Conservation (phyloP, 495 filamentous ascomycete species). For the Xylaria palmicola region DNA sequence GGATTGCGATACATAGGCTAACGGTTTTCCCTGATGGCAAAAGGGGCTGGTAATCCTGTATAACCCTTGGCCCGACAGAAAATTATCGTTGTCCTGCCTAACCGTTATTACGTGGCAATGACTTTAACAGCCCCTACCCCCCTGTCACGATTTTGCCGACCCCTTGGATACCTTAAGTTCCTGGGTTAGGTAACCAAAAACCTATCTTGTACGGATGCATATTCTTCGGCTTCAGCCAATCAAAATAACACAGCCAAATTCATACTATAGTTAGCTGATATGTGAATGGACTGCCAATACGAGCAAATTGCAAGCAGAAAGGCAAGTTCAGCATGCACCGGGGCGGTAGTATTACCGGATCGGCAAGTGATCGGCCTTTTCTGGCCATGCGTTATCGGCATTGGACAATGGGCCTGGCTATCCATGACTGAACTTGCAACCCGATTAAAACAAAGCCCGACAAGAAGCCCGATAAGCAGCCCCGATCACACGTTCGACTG, state of each 20-base stretch:
- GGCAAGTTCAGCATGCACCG: neutral
- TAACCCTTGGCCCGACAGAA: too few species aligned
- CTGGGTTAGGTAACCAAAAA: neutral
- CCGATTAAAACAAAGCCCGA: neutral
- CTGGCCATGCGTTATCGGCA: neutral
- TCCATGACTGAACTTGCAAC: neutral
- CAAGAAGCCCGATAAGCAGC: neutral
- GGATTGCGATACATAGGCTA: too few species aligned
- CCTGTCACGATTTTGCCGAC: neutral
- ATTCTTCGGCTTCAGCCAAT: too few species aligned
- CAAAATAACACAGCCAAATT: too few species aligned
- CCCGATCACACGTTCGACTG: neutral
- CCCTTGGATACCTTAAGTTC: neutral
- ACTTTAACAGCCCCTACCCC: neutral
- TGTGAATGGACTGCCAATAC: neutral
- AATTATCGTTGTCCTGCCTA: too few species aligned
- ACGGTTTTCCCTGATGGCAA: too few species aligned
- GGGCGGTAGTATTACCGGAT: neutral
- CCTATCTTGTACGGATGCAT: too few species aligned
- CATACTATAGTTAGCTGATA: too few species aligned
- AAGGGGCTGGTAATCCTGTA: too few species aligned
- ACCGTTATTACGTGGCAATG: neutral
- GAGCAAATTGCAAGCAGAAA: too few species aligned
- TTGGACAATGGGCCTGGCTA: neutral
- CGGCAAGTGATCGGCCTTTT: neutral